Evolutionary conservation across 2,329 filamentous ascomycete species (phyloP), one percentile per base, ranked within the genome.

Genomic region (Ophiocordyceps camponoti-saundersi): DNA sequence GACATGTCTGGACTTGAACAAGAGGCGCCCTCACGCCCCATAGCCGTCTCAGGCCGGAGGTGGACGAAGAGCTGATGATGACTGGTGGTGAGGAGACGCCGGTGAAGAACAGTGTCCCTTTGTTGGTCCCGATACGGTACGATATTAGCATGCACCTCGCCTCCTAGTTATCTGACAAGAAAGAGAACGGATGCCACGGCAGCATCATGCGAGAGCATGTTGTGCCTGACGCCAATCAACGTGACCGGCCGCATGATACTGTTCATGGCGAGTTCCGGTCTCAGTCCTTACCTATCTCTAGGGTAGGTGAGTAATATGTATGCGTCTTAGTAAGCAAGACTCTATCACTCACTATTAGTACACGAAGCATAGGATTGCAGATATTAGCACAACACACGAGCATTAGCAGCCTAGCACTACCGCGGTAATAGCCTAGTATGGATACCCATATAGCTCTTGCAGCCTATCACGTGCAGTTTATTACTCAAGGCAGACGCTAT

Each of bases 391-490:
- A n/a, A n/a, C n/a, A n/a, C n/a, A n/a, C 23, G 8, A 26, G 23
- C 23, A 26, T 5, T 26, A 26, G 23, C 23, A 26, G 23, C 23
- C 23, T 26, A 26, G 23, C n/a, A n/a, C n/a, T n/a, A n/a, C n/a
- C n/a, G n/a, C n/a, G n/a, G n/a, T n/a, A n/a, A n/a, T n/a, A n/a
- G n/a, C n/a, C n/a, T n/a, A n/a, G n/a, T n/a, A n/a, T n/a, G n/a
- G n/a, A n/a, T n/a, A n/a, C n/a, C n/a, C n/a, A n/a, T 30, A 30
- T 30, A 30, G 12, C 29, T 12, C 12, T 30, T 30, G 15, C 44
- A 50, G 51, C 59, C 60, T 59, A 63, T 64, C 49, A 56, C 45
- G 53, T 56, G 58, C 59, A 59, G 58, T 56, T 57, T 53, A 65
- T 65, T 65, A 57, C 45, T 52, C 48, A 48, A 18, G 34, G n/a